These are phyloP conservation scores for Neodidymelliopsis sp. DNA, from an alignment of 2,329 filamentous ascomycete species.

Conservation along the genomic window DNA sequence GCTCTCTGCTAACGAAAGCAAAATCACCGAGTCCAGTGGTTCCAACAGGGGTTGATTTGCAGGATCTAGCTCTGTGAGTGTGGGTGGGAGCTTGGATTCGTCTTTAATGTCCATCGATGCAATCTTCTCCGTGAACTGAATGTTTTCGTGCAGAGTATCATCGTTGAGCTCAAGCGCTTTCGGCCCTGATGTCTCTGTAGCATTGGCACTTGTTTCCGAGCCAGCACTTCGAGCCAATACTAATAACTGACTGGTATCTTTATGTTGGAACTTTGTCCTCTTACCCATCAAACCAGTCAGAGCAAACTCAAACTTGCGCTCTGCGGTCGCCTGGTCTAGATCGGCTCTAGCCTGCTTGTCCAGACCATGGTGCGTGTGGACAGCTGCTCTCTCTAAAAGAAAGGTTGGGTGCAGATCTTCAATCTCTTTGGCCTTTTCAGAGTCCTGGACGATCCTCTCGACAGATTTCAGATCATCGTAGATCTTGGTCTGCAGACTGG, in stretches of 20 bases:
- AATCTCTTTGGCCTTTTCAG: slow-evolving; percentile 27
- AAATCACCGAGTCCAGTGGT: slow-evolving; percentile 86
- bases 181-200: slow-evolving; percentile 57
- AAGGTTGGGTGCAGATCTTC: slow-evolving; percentile 64
- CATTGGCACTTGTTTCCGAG: slow-evolving; percentile 21
- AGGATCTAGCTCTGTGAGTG: slow-evolving; percentile 72
- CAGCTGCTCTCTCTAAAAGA: slow-evolving; percentile 80
- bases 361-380: slow-evolving; percentile 83
- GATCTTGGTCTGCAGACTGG: slow-evolving; percentile 66
- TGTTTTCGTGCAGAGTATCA: slow-evolving; percentile 88
- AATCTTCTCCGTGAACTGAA: slow-evolving; percentile 73
- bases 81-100: slow-evolving; percentile 63
- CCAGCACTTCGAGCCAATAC: slow-evolving; percentile 81
- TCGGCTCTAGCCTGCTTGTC: slow-evolving; percentile 77
- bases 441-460: slow-evolving; percentile 51
- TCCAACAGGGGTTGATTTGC: slow-evolving; percentile 82
- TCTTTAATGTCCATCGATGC: slow-evolving; percentile 54
- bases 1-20: slow-evolving; percentile 81
- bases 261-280: slow-evolving; percentile 80
- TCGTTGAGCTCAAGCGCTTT: slow-evolving; percentile 83
- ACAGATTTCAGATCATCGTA: slow-evolving; percentile 67
- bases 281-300: slow-evolving; percentile 89
- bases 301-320: slow-evolving; percentile 79
- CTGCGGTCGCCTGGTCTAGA: slow-evolving; percentile 70
- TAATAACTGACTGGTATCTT: slow-evolving; percentile 84